Evolutionary conservation across 345 rosid species (phyloP), one percentile per base, ranked within the genome.

Genomic region (Cardamine chenopodiifolia): DNA sequence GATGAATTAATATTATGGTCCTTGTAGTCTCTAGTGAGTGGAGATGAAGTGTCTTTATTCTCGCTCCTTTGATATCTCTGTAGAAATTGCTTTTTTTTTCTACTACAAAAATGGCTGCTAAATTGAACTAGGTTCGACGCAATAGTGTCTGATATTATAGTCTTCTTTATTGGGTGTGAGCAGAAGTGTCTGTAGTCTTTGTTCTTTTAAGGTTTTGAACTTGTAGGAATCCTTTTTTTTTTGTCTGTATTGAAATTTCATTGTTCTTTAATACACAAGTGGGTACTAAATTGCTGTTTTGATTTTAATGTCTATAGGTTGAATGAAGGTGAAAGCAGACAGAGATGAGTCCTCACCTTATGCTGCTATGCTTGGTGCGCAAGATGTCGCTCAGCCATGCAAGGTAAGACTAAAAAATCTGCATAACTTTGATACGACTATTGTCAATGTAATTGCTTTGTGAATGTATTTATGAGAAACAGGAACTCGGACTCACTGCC

Each of bases 281-380:
- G 42, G 23, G 15, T 35, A 13, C 32, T 66, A 11, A 28, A 32
- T 44, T 10, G 1, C 5, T 55, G 14, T 35, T 5, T 50, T 14
- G 20, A 19, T 39, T 77, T 40, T 1, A 5, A 26, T 82, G 79
- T 64, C 0, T 35, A 5, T 76, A 92, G 96, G 98, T 56, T 96
- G 98, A 17, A 90, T 92, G 97, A 92, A 92, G 84, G 97, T 92
- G 75, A 92, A 92, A 78, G 97, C 97, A 3, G 95, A 89, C 66
- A 83, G 90, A 76, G 92, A 89, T 63, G 92, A 87, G 64, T 89
- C 95, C 17, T 89, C 95, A 17, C 90, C 95, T 9, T 87, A 89
- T 68, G 92, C 95, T 42, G 95, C 95, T 67, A 87, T 89, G 92
- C 95, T 89, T 89, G 95, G 92, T 26, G 90, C 92, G 1, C 95